phyloP scores from a whole-genome alignment of 139 green algal species.

The Ulvella scutata region DNA sequence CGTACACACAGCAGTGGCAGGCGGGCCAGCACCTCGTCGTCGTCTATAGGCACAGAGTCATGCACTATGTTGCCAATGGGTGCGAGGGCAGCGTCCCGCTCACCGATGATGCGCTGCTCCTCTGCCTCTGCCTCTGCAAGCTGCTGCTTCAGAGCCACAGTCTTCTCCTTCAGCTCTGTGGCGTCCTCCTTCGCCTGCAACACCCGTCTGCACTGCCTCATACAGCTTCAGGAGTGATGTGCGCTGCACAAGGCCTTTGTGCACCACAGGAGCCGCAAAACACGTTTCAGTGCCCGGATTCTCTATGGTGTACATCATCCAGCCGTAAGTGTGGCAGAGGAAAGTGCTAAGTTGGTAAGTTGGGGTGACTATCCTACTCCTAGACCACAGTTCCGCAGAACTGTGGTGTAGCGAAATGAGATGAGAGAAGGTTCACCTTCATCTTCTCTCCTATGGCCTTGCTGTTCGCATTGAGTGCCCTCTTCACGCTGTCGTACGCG shows the following conservation, averaged over 20 bases:
- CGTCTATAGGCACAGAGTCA: conserved; percentile 73
- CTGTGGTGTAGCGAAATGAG: too few species aligned
- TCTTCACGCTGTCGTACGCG: conserved; percentile 66
- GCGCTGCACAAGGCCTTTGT: neutral
- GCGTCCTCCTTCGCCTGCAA: conserved; percentile 68
- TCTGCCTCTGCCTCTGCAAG: conserved; percentile 44
- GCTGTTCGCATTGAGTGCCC: conserved; percentile 85
- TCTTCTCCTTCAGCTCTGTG: conserved; percentile 62
- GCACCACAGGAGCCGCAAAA: too few species aligned
- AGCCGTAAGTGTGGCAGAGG: too few species aligned
- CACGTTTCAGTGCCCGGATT: neutral
- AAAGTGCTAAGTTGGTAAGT: too few species aligned
- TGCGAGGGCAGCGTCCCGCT: conserved; percentile 49
- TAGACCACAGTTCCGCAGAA: too few species aligned
- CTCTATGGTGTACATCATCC: too few species aligned
- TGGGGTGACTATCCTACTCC: too few species aligned
- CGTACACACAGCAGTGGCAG: neutral
- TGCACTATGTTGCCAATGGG: conserved; percentile 97
- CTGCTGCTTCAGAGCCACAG: conserved; percentile 64
- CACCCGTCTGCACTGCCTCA: neutral
- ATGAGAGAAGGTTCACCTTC: conserved; percentile 32
- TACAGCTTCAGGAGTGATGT: neutral
- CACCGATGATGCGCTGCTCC: conserved; percentile 44
- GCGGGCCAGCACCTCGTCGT: conserved; percentile 66
- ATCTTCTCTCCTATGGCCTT: conserved; percentile 68